Base-by-base conservation (phyloP, 75 land plant species). In the Pseudotsuga menziesii region DNA sequence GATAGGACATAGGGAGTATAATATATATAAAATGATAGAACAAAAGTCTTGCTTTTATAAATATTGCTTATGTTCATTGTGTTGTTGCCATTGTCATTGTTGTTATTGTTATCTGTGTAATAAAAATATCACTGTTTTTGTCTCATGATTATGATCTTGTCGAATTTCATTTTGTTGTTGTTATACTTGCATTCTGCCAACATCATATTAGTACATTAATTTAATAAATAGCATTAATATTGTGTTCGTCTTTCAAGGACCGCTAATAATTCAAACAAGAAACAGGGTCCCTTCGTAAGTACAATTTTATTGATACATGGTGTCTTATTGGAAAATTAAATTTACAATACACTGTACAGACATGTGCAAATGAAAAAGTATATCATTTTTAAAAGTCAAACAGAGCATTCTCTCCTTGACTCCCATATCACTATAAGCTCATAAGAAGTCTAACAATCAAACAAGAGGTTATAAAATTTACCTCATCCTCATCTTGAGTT, bases 401-500 rank as follows among this genome's bases (percentile, higher is more conserved):
- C 54, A 48, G 54, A 48, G 54, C 54, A 48, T 48, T 41, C 17
- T 69, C 9, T 44, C 36, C 54, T 69, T 41, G 9, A 25, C n/a
- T 74, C 19, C 29, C 6, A 25, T 17, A 56, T 74, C 56, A 16
- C 63, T 27, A 29, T 26, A 3, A 25, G 22, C 52, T 8, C 4
- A 20, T 69, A 4, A n/a, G 72, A 3, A 67, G 19, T 69, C n/a
- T 36, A 41, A n/a, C 77, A 62, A 62, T 36, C 23, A 76, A 39
- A 64, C 29, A 35, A 66, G 16, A 39, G 39, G 29, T 19, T 77
- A 62, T 22, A 41, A 12, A 26, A 56, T 2, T 80, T 84, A 91
- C 99, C 96, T 97, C 98, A 80, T 97, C 99, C 77, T 97, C 99
- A 88, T 97, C 98, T 82, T 97, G 99, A 12, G 99, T 97, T 85